A percentile compares a stretch with the other conserved stretches of the same genome.
Evolutionary conservation across 2,329 filamentous ascomycete genomes (phyloP).

Genomic region (Neonectria sp.): DNA sequence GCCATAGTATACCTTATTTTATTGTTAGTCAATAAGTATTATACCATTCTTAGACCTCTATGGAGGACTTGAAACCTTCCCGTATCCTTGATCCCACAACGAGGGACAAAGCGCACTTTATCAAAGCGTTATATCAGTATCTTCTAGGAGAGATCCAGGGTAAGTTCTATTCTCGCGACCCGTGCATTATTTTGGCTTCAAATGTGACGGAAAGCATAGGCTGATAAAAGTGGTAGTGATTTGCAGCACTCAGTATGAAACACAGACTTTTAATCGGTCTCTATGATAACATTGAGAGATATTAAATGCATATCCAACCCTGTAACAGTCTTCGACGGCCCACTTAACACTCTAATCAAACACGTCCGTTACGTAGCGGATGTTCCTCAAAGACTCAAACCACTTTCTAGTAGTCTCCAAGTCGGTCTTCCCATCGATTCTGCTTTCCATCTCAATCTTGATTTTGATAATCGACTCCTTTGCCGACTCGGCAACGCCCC

Average conservation of each 20-base stretch:
- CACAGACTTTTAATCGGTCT: neutral
- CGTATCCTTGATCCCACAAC: too few relatives aligned
- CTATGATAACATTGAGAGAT: neutral
- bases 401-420: slow-evolving; percentile 57
- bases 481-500: slow-evolving; percentile 56
- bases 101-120: too few relatives aligned
- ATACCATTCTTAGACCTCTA: too few relatives aligned
- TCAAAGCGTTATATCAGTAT: too few relatives aligned
- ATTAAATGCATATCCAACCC: neutral
- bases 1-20: too few relatives aligned
- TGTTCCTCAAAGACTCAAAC: slow-evolving; percentile 64
- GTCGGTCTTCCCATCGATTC: slow-evolving; percentile 20
- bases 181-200: too few relatives aligned
- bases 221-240: neutral
- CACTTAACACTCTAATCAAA: slow-evolving; percentile 62
- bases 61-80: too few relatives aligned
- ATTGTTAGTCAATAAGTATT: too few relatives aligned
- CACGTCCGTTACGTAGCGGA: slow-evolving; percentile 70
- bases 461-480: slow-evolving; percentile 53
- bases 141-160: too few relatives aligned
- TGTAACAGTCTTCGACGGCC: neutral
- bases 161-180: too few relatives aligned
- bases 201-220: neutral
- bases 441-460: slow-evolving; percentile 51
- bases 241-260: neutral